Percentiles rank a stretch among this genome's conserved stretches.
Conservation (phyloP, 225 moss, liverwort and hornwort genomes). For the Polytrichum commune region DNA sequence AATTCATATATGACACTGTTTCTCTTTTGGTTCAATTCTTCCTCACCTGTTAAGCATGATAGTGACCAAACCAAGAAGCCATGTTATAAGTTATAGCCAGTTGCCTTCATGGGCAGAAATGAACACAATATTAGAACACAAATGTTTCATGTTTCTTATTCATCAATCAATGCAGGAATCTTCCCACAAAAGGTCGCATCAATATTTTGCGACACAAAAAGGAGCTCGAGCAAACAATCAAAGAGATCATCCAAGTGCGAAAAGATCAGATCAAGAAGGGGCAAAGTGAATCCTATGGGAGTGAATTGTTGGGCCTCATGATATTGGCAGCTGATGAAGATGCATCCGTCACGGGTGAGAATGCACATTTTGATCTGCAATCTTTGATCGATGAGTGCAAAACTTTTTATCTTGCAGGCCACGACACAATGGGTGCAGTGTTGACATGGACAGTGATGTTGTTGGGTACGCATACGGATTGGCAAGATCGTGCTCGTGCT, state of each 20-base stretch:
- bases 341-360: background rate
- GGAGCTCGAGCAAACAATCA: too few relatives aligned
- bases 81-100: too few relatives aligned
- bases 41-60: too few relatives aligned
- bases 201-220: too few relatives aligned
- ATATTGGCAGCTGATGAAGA: constrained; percentile 4
- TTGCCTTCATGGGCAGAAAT: too few relatives aligned
- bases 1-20: too few relatives aligned
- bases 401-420: constrained; percentile 4
- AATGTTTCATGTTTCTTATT: too few relatives aligned
- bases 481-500: constrained; percentile 9
- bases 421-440: constrained; percentile 1
- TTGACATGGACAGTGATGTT: constrained; percentile 17
- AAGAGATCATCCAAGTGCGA: background rate
- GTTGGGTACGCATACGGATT: constrained; percentile 11
- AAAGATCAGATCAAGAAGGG: background rate
- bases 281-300: background rate
- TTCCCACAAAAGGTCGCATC: too few relatives aligned
- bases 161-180: too few relatives aligned
- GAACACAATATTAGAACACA: too few relatives aligned
- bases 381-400: background rate
- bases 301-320: constrained; percentile 6
- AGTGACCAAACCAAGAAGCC: too few relatives aligned
- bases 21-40: too few relatives aligned
- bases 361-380: background rate